Evolutionary conservation across 495 filamentous ascomycete genomes (phyloP), one percentile per base, ranked within the genome.

Genomic region (Evernia prunastri): DNA sequence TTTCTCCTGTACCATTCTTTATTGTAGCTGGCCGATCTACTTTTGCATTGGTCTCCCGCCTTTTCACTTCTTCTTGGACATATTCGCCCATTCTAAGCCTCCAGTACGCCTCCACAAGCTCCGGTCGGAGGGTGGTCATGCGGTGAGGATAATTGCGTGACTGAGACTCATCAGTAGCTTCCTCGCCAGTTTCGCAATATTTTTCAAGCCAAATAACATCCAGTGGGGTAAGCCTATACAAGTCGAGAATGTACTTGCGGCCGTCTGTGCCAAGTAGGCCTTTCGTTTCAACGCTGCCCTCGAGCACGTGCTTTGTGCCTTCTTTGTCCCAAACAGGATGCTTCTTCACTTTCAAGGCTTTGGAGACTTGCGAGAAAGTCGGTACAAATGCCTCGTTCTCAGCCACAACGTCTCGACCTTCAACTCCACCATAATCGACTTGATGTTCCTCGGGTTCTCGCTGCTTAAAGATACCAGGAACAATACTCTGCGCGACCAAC

Each of bases 291-390:
- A 99, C 91, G 70, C 92, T 97, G 33, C 88, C 90, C 74, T 97
- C 95, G 17, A 99, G 83, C 36, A 97, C 90, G 72, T 95, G 91
- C 25, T 88, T 85, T 78, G 91, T 88, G 68, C 84, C 84, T 61
- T 96, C 90, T 80, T 96, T 97, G 77, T 99, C 95, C 95, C 95
- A 99, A 31, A 97, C 95, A 33, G 91, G 78, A 74, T 99, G 95
- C 78, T 88, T 89, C 85, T 99, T 97, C 64, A 96, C 87, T 45
- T 84, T 84, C 63, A 97, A 80, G 23, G 88, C 82, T 74, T 90
- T 90, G 36, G 92, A 96, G 23, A 97, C 83, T 79, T 93, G 91
- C 74, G 89, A 87, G 70, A 99, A 99, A 20, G 89, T 81, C 33
- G 90, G 78, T 4, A 85, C 85, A 71, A 99, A 99, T 43, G 84